These are phyloP conservation scores for Saccharomycodes ludwigii DNA, from an alignment of 805 yeast genomes.

Conservation along the genomic window DNA sequence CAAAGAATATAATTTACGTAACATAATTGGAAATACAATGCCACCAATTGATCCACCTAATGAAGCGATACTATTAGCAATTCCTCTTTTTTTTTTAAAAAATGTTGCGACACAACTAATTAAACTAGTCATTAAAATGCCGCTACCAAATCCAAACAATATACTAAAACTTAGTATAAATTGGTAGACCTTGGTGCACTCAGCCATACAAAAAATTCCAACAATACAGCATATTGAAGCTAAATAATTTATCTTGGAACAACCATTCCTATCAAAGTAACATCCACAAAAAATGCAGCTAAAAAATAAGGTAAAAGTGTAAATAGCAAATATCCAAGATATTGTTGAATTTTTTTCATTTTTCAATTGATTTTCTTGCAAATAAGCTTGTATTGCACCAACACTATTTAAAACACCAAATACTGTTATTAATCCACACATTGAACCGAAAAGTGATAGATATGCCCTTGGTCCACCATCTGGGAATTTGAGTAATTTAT, in stretches of 20 bases:
- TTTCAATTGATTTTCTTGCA: constrained; percentile 38
- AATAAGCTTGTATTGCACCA: constrained; percentile 51
- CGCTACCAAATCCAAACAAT: constrained; percentile 31
- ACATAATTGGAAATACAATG: constrained; percentile 33
- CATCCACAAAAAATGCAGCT: constrained; percentile 32
- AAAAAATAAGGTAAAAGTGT: constrained; percentile 18
- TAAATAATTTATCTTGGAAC: constrained; percentile 24
- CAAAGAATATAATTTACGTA: constrained; percentile 26
- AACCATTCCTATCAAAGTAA: constrained; percentile 34
- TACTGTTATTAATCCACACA: constrained; percentile 38
- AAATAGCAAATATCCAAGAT: constrained; percentile 42
- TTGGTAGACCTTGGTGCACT: constrained; percentile 33
- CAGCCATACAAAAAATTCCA: constrained; percentile 34
- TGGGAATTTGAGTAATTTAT: too few relatives aligned
- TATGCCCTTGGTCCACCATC: too few relatives aligned
- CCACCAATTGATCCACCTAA: constrained; percentile 44
- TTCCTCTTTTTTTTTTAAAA: constrained; percentile 30
- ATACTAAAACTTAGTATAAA: constrained; percentile 41
- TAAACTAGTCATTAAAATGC: constrained; percentile 31
- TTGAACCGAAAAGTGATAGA: too few relatives aligned
- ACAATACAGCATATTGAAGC: constrained; percentile 27
- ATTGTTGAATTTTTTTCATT: constrained; percentile 28
- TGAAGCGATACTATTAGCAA: constrained; percentile 35
- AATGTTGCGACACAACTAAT: constrained; percentile 34
- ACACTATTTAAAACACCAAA: constrained; percentile 46